A percentile compares a stretch with the other conserved stretches of the same genome.
These are phyloP conservation scores for Rhodotorula graminis DNA, from an alignment of 768 basidiomycete species.

Conservation along the genomic window DNA sequence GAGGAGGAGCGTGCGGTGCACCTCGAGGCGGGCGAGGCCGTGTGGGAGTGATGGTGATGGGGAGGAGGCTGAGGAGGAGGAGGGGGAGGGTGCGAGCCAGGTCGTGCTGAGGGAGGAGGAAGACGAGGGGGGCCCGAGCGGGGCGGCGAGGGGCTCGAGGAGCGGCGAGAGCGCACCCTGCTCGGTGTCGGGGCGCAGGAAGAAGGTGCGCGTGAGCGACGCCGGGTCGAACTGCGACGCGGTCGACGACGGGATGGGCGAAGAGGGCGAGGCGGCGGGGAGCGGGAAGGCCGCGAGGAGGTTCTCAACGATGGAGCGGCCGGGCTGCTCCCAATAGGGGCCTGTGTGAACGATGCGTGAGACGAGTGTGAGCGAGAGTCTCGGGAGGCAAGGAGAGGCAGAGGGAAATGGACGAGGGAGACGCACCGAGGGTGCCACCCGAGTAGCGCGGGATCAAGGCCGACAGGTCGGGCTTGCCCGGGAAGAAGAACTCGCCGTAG, in stretches of 20 bases:
- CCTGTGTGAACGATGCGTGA: slow-evolving; percentile 51
- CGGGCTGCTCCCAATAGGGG: slow-evolving; percentile 74
- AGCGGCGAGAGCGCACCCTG: no score
- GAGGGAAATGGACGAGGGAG: not conserved
- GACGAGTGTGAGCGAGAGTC: slow-evolving; percentile 43
- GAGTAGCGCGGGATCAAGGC: slow-evolving; percentile 61
- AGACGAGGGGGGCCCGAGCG: not conserved
- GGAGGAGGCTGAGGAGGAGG: no score
- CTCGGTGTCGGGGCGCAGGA: slow-evolving; percentile 12
- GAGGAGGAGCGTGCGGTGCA: slow-evolving; percentile 12
- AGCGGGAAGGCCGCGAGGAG: slow-evolving; percentile 64
- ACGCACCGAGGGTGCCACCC: slow-evolving; percentile 51
- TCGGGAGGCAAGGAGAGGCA: not conserved
- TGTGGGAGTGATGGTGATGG: no score
- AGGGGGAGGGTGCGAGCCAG: not conserved
- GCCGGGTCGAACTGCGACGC: not conserved
- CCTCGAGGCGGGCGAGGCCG: not conserved
- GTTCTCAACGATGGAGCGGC: slow-evolving; percentile 66
- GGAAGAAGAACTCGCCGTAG: slow-evolving; percentile 69
- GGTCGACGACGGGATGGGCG: not conserved
- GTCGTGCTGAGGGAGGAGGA: not conserved
- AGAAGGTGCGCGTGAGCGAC: slow-evolving; percentile 9
- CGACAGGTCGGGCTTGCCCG: slow-evolving; percentile 58
- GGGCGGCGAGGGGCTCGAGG: not conserved
- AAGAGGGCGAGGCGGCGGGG: slow-evolving; percentile 27